A percentile compares a stretch with the other conserved stretches of the same genome.
Conservation (phyloP, 306 rosid species). For the Medicago ruthenica region DNA sequence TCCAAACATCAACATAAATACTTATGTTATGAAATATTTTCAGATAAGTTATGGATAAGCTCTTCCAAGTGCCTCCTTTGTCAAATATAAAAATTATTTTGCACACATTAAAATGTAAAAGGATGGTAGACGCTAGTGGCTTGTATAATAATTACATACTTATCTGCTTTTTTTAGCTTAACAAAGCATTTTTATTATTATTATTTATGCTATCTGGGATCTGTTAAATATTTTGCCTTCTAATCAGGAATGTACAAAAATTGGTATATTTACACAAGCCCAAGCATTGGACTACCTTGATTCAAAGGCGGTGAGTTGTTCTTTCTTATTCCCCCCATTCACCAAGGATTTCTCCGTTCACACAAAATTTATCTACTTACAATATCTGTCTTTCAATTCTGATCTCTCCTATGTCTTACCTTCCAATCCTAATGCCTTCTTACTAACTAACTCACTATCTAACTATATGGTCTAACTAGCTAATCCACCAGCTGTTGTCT, state of each 20-base stretch:
- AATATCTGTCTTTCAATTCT: neutral
- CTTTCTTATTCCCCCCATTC: slow-evolving; percentile 33
- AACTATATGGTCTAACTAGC: neutral
- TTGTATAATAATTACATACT: slow-evolving; percentile 9
- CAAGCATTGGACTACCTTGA: slow-evolving; percentile 83
- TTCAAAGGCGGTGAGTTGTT: slow-evolving; percentile 57
- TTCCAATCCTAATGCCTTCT: neutral
- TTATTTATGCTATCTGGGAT: slow-evolving; percentile 21
- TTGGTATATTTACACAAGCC: slow-evolving; percentile 59
- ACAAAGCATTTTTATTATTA: slow-evolving; percentile 3
- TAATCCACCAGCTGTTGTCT: neutral
- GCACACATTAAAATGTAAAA: neutral
- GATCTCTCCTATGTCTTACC: neutral
- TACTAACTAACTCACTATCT: neutral
- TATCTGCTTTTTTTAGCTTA: slow-evolving; percentile 17
- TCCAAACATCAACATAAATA: neutral
- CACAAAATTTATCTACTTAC: neutral
- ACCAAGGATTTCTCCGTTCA: neutral
- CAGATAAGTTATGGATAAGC: neutral
- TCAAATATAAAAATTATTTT: slow-evolving; percentile 19
- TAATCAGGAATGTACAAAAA: slow-evolving; percentile 79
- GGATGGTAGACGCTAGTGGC: slow-evolving; percentile 17
- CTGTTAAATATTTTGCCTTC: slow-evolving; percentile 36
- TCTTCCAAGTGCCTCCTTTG: neutral
- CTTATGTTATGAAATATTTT: slow-evolving; percentile 6